These are phyloP conservation scores for Sporothrix sp. DNA, from an alignment of 2,329 filamentous ascomycete species.

Conservation along the genomic window DNA sequence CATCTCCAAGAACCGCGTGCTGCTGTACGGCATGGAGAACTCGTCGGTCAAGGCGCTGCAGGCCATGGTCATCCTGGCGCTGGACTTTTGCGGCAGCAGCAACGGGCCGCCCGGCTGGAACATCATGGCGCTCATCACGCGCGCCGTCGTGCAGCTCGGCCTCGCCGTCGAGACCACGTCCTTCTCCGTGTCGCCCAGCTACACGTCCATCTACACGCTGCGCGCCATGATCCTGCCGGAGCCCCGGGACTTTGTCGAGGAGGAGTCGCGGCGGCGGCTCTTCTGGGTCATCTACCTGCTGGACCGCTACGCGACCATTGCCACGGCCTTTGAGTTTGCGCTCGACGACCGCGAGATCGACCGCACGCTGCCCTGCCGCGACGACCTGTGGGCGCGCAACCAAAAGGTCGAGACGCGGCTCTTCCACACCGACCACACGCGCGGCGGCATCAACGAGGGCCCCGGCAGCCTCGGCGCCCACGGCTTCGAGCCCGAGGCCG, in stretches of 20 bases:
- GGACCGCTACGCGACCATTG: constrained; percentile 81
- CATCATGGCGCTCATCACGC: constrained; percentile 76
- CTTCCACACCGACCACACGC: constrained; percentile 50
- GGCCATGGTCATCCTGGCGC: constrained; percentile 73
- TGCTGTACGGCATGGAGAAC: constrained; percentile 81
- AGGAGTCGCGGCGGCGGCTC: constrained; percentile 71
- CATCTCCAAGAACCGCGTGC: constrained; percentile 72
- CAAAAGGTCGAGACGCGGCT: constrained; percentile 75
- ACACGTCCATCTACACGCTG: constrained; percentile 80
- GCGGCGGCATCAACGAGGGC: constrained; percentile 9
- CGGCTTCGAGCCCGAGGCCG: constrained; percentile 12
- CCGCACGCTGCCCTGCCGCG: constrained; percentile 73
- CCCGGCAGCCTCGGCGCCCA: constrained; percentile 12
- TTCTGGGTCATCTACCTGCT: constrained; percentile 95
- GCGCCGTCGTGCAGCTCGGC: constrained; percentile 80
- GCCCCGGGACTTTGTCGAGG: constrained; percentile 76
- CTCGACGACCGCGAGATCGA: constrained; percentile 86
- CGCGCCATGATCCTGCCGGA: constrained; percentile 78
- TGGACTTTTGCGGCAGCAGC: constrained; percentile 76
- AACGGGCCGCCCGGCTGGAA: constrained; percentile 93
- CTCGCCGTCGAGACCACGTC: constrained; percentile 76
- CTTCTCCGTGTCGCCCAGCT: constrained; percentile 65
- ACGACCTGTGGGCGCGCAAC: constrained; percentile 78
- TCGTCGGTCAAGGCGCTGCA: constrained; percentile 82
- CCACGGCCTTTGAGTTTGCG: constrained; percentile 86